Evolutionary conservation across 2,329 filamentous ascomycete genomes (phyloP), one percentile per base, ranked within the genome.

Genomic region (Fusarium liriodendri): DNA sequence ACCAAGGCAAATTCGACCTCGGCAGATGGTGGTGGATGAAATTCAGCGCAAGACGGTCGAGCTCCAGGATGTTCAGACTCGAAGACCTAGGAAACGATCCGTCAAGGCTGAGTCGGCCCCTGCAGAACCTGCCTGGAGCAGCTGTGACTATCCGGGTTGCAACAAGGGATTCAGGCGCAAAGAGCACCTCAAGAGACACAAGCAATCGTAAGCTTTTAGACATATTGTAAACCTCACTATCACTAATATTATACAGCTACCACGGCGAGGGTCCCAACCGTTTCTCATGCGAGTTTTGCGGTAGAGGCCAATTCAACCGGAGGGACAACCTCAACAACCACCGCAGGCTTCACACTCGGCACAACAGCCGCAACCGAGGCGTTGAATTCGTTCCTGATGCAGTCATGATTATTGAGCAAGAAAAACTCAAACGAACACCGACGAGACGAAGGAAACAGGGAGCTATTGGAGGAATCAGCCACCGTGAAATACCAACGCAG

Each of bases 131-230:
- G 80, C 79, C 75, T 84, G 80, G 79, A 85, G 78, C 80, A 82
- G 84, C 69, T 89, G 87, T 70, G 79, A 83, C 32, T 83, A 85
- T 37, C 81, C 82, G 8, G 82, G 82, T 33, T 89, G 87, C 76
- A 76, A 82, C 72, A 85, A 85, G 72, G 83, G 83, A 0, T 88
- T 87, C 67, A 85, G 86, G 71, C 83, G 88, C 61, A 85, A 85
- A 33, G 88, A 89, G 77, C 88, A 89, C 69, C 79, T 89, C 22
- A 89, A 89, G 80, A 83, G 88, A 29, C 88, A 89, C 76, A 82
- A 85, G 55, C 83, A 83, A 55, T 86, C 85, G 87, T 89, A 76
- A 82, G 86, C 84, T 20, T 9, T 14, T 11, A 20, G 38, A 40
- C 18, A 5, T 10, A 0, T 20, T 20, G 1, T 20, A 33, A 29